Evolutionary conservation across 1,284 basidiomycete species (phyloP), one percentile per base, ranked within the genome.

Genomic region (Pseudozyma tsukubaensis): DNA sequence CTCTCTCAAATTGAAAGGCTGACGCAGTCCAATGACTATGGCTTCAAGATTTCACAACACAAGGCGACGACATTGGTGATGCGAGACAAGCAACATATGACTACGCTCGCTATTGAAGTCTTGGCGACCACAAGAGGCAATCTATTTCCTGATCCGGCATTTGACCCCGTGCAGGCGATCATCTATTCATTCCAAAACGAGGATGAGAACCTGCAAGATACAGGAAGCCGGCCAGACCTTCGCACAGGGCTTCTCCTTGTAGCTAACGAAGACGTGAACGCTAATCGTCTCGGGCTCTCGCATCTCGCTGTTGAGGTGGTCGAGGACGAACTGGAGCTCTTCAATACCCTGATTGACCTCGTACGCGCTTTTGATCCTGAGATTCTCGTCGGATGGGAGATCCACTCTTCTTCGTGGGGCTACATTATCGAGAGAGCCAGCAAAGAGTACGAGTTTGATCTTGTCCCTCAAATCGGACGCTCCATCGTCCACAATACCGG

Each of bases 341-440:
- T 98, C 63, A 95, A 96, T 76, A 86, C 86, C 48, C 81, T 94
- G 9, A 87, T 94, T 34, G 94, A 97, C 79, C 85, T 90, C 21
- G 89, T 97, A 1, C 85, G 90, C 24, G 88, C 90, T 0, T 87
- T 92, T 79, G 94, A 99, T 85, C 96, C 96, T 0, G 96, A 99
- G 83, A 91, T 97, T 45, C 83, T 99, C 2, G 89, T 90, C 0
- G 96, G 96, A 10, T 98, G 94, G 92, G 95, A 99, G 76, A 88
- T 97, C 13, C 93, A 97, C 81, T 88, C 88, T 16, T 87, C 89
- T 0, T 94, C 92, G 1, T 99, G 96, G 96, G 94, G 94, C 0
- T 98, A 94, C 85, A 85, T 97, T 1, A 87, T 88, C 55, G 89
- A 89, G n/a, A 88, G 95, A 49, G 91, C 90, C 0, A 63, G 40